phyloP scores from a whole-genome alignment of 2,329 filamentous ascomycete genomes.

The Hirsutella thompsonii region DNA sequence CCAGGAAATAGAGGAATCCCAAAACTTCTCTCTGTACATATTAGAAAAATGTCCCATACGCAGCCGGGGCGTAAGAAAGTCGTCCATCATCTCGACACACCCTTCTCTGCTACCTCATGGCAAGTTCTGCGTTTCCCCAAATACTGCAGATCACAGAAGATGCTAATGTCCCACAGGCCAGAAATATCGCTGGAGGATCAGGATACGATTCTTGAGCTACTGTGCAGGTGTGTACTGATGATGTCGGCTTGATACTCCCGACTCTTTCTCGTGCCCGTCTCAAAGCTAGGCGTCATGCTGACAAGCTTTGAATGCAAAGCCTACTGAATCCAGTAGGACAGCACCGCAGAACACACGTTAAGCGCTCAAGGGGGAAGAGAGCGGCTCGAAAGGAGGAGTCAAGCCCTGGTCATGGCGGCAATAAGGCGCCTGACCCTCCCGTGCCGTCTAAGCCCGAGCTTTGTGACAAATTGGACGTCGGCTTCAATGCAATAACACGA shows the following conservation, averaged over 20 bases:
- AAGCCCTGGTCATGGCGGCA: conserved; percentile 4
- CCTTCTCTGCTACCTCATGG: conserved; percentile 50
- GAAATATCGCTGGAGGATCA: conserved; percentile 43
- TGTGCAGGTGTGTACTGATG: conserved; percentile 44
- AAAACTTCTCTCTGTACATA: too few relatives aligned
- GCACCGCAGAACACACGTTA: conserved; percentile 40
- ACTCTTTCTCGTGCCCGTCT: neutral
- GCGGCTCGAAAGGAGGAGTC: conserved; percentile 33
- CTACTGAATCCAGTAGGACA: conserved; percentile 51
- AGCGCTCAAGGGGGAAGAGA: conserved; percentile 49
- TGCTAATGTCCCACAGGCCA: conserved; percentile 36
- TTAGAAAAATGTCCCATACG: conserved; percentile 14
- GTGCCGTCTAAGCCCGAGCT: conserved; percentile 33
- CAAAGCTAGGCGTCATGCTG: neutral
- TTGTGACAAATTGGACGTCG: conserved; percentile 45
- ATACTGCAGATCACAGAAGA: neutral
- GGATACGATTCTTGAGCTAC: conserved; percentile 50
- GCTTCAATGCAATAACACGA: conserved; percentile 50
- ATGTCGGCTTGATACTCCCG: too few relatives aligned
- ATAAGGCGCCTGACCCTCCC: neutral
- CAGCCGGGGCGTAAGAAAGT: conserved; percentile 35
- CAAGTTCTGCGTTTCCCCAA: conserved; percentile 18
- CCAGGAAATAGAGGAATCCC: too few relatives aligned
- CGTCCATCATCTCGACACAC: conserved; percentile 52
- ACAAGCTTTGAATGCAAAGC: conserved; percentile 22